Conservation (phyloP, 352 stramenopile species). For the Globisporangium irregulare region DNA sequence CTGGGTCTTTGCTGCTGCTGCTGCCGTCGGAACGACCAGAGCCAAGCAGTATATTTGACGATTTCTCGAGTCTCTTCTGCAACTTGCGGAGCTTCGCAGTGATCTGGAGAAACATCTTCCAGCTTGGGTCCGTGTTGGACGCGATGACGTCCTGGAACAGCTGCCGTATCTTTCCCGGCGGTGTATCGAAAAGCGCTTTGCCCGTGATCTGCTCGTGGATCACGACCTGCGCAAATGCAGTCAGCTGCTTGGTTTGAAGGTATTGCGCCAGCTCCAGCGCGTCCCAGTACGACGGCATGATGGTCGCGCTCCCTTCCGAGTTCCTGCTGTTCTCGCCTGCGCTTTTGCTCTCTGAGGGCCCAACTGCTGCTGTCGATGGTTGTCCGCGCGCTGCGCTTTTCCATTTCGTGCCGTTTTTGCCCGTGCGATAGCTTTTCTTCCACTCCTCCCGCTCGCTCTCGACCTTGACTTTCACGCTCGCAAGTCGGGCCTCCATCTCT, state of each 20-base stretch:
- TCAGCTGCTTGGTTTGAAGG: constrained; percentile 44
- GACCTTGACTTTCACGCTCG: constrained; percentile 46
- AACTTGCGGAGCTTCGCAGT: constrained; percentile 43
- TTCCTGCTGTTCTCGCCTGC: not conserved
- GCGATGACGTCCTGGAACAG: constrained; percentile 34
- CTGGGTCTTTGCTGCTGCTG: not conserved
- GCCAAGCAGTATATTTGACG: not conserved
- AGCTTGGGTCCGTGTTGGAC: constrained; percentile 34
- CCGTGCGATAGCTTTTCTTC: constrained; percentile 42
- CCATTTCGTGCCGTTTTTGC: constrained; percentile 64
- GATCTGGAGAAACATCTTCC: constrained; percentile 45
- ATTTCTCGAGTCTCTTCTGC: constrained; percentile 34
- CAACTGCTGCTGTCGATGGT: not conserved
- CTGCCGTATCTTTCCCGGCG: constrained; percentile 35
- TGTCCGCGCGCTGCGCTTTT: constrained; percentile 32
- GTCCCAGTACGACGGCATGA: constrained; percentile 56
- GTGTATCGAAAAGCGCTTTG: constrained; percentile 49
- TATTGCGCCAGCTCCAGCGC: constrained; percentile 58
- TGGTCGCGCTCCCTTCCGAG: constrained; percentile 13
- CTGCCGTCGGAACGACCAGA: constrained; percentile 6
- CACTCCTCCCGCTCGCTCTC: constrained; percentile 53
- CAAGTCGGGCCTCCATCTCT: constrained; percentile 60
- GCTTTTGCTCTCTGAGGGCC: not conserved
- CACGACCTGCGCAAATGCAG: constrained; percentile 43
- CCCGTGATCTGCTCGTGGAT: constrained; percentile 64